Percentiles rank a stretch among this genome's conserved stretches.
These are phyloP conservation scores for Bacidia gigantensis DNA, from an alignment of 495 filamentous ascomycete genomes.

Conservation along the genomic window DNA sequence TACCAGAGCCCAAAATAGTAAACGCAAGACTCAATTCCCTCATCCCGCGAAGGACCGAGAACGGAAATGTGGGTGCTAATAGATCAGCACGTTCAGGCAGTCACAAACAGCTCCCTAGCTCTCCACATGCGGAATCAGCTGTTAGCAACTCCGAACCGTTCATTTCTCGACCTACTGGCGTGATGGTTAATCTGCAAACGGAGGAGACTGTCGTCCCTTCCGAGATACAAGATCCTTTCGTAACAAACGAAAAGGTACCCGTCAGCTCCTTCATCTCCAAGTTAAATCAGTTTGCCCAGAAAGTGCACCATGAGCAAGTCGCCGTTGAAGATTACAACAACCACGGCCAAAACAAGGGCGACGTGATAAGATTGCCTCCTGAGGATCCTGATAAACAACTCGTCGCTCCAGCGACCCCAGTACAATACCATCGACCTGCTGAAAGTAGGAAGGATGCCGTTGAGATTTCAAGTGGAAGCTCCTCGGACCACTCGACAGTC, in stretches of 20 bases:
- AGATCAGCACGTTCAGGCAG: neutral
- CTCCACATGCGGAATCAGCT: conserved; percentile 11
- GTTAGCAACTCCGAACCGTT: conserved; percentile 3
- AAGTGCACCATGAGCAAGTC: neutral
- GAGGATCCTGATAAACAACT: neutral
- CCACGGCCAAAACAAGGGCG: too few species aligned
- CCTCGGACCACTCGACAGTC: neutral
- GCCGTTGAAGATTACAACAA: too few species aligned
- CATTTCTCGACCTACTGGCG: conserved; percentile 4
- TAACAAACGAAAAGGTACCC: neutral
- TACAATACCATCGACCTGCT: neutral
- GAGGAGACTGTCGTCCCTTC: conserved; percentile 3
- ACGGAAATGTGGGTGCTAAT: too few species aligned
- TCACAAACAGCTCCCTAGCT: conserved; percentile 14
- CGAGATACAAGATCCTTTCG: conserved; percentile 13
- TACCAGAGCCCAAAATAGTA: too few species aligned
- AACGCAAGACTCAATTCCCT: too few species aligned
- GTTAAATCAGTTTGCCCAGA: conserved; percentile 2
- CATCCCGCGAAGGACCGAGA: too few species aligned
- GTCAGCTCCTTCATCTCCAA: conserved; percentile 11
- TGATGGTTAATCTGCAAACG: conserved; percentile 12
- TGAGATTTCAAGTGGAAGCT: neutral
- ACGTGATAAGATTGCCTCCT: neutral
- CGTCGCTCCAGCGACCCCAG: neutral
- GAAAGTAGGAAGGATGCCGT: neutral